A percentile compares a stretch with the other conserved stretches of the same genome.
These are phyloP conservation scores for Rhodomyrtus psidioides DNA, from an alignment of 441 rosid genomes.

Conservation along the genomic window DNA sequence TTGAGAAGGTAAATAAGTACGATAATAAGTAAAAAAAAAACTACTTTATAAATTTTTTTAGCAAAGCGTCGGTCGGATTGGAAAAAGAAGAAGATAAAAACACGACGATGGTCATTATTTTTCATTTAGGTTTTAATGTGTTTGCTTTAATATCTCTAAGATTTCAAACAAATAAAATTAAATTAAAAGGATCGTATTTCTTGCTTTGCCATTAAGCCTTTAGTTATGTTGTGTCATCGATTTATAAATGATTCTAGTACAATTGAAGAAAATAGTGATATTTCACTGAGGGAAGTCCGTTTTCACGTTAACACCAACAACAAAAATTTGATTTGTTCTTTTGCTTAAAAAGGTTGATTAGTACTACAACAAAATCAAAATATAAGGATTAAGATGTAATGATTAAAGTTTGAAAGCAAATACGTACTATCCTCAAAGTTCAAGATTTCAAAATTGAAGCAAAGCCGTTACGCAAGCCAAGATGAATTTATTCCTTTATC, in stretches of 20 bases:
- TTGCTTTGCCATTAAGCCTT: neutral
- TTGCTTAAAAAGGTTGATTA: neutral
- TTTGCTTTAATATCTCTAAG: neutral
- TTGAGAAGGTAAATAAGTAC: neutral
- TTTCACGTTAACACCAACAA: neutral
- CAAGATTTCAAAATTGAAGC: neutral
- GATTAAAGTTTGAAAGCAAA: neutral
- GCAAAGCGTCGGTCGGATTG: neutral
- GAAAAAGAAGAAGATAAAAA: neutral
- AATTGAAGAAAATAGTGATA: neutral
- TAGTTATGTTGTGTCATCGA: neutral
- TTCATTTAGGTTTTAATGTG: neutral
- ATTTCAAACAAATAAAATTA: neutral
- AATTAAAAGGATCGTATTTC: neutral
- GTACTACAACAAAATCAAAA: neutral
- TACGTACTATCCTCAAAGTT: neutral
- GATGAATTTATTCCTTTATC: neutral
- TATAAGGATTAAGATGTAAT: neutral
- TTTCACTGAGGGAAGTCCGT: neutral
- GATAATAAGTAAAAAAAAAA: neutral
- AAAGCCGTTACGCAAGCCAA: neutral
- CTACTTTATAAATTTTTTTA: neutral
- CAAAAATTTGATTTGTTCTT: neutral
- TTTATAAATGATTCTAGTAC: neutral
- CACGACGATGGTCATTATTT: neutral